Percentiles rank a stretch among this genome's conserved stretches.
Evolutionary conservation across 495 filamentous ascomycete species (phyloP).

Genomic region (Chaetomium fimeti): DNA sequence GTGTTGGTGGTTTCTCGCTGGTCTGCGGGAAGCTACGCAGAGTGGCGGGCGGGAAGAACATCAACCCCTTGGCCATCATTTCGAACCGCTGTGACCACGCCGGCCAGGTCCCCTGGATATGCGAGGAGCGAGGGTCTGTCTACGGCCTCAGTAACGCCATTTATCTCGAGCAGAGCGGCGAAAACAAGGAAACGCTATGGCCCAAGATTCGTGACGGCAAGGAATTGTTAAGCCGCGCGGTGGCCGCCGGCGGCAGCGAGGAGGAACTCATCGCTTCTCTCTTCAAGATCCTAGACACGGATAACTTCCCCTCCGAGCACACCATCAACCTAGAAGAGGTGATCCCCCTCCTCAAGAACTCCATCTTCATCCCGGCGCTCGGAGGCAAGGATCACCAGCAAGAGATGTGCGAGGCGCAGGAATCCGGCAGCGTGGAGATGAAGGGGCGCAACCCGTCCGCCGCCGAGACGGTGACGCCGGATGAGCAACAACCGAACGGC

Average conservation of each 20-base stretch:
- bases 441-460: conserved; percentile 15
- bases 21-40: conserved; percentile 73
- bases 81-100: conserved; percentile 75
- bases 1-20: conserved; percentile 90
- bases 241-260: conserved; percentile 26
- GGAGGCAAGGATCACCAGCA: conserved; percentile 51
- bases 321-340: conserved; percentile 66
- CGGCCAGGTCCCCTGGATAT: conserved; percentile 69
- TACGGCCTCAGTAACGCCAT: conserved; percentile 84
- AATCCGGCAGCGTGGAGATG: conserved; percentile 26
- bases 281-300: conserved; percentile 64
- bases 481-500: conserved; percentile 35
- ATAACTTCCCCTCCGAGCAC: conserved; percentile 66
- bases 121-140: conserved; percentile 58
- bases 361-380: conserved; percentile 80
- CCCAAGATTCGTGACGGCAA: conserved; percentile 70
- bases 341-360: conserved; percentile 66
- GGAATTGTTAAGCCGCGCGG: conserved; percentile 43
- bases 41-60: conserved; percentile 27
- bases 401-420: conserved; percentile 52
- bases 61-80: conserved; percentile 77
- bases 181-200: conserved; percentile 52
- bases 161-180: conserved; percentile 57
- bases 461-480: conserved; percentile 32
- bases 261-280: conserved; percentile 67